These are phyloP conservation scores for Penicillium desertorum DNA, from an alignment of 495 filamentous ascomycete genomes.

Conservation along the genomic window DNA sequence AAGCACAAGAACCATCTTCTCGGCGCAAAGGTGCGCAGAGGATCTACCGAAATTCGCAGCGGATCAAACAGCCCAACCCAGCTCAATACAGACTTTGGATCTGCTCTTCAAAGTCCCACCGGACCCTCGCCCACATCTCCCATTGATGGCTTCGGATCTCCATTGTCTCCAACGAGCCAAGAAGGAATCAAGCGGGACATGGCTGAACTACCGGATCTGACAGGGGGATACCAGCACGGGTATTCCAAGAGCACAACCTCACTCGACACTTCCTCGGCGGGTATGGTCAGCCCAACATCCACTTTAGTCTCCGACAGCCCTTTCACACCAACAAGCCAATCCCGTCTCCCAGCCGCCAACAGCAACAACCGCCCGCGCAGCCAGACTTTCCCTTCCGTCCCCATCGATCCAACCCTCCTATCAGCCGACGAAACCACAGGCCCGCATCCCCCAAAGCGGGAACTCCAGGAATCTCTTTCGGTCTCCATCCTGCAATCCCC, in stretches of 20 bases:
- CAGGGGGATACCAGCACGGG: conserved; percentile 52
- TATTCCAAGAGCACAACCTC: conserved; percentile 60
- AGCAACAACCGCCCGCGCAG: conserved; percentile 73
- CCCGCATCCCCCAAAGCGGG: conserved; percentile 62
- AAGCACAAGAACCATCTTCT: conserved; percentile 86
- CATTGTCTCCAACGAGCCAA: conserved; percentile 66
- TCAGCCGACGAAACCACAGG: conserved; percentile 62
- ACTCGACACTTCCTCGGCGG: conserved; percentile 62
- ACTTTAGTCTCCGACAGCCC: conserved; percentile 77
- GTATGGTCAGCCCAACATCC: conserved; percentile 79
- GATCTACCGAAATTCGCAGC: conserved; percentile 64
- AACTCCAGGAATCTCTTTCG: conserved; percentile 50
- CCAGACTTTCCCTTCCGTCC: conserved; percentile 81
- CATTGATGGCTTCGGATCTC: conserved; percentile 54
- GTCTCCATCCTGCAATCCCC: conserved; percentile 71
- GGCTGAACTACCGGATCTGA: conserved; percentile 53
- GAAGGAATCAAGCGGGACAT: conserved; percentile 59
- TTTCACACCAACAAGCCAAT: conserved; percentile 67
- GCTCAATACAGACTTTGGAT: conserved; percentile 52
- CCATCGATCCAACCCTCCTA: conserved; percentile 68
- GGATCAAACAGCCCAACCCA: conserved; percentile 44
- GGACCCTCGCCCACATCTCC: conserved; percentile 75
- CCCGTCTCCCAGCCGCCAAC: conserved; percentile 55
- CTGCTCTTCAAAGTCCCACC: conserved; percentile 62
- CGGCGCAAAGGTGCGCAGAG: conserved; percentile 64